Conservation (phyloP, 202 grass and related monocot species). For the Musa balbisiana region DNA sequence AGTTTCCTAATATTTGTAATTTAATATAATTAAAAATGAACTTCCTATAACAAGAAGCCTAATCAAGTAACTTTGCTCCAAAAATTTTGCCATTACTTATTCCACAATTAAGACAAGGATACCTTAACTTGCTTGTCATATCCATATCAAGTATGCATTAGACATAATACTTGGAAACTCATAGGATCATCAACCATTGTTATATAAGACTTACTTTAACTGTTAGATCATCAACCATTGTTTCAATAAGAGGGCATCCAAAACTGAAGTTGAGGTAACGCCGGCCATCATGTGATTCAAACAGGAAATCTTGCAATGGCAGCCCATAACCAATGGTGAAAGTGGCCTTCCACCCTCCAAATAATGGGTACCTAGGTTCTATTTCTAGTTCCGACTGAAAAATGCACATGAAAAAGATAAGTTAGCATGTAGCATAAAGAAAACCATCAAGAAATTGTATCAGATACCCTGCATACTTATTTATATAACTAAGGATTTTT, state of each 20-base stretch:
- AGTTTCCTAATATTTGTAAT: background rate
- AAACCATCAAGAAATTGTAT: slow-evolving; percentile 5
- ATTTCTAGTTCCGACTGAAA: slow-evolving; percentile 45
- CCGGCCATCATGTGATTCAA: slow-evolving; percentile 38
- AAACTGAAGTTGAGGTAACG: slow-evolving; percentile 47
- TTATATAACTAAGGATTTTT: background rate
- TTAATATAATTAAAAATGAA: background rate
- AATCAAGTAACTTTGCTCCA: no score
- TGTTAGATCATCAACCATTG: slow-evolving; percentile 40
- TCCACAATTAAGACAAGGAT: no score
- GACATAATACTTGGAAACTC: no score
- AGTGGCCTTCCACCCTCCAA: slow-evolving; percentile 78
- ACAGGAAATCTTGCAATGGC: slow-evolving; percentile 50
- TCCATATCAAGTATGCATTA: no score
- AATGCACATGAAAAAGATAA: background rate
- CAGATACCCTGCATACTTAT: background rate
- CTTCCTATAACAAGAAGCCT: no score
- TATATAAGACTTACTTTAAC: slow-evolving; percentile 40
- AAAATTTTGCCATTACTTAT: no score
- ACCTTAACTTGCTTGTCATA: no score
- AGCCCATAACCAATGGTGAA: slow-evolving; percentile 72
- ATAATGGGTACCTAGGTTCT: slow-evolving; percentile 62
- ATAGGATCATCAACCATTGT: no score
- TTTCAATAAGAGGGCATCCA: slow-evolving; percentile 41
- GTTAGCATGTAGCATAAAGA: background rate